Evolutionary conservation across 768 basidiomycete species (phyloP).

Genomic region (Amylocystis lapponica): DNA sequence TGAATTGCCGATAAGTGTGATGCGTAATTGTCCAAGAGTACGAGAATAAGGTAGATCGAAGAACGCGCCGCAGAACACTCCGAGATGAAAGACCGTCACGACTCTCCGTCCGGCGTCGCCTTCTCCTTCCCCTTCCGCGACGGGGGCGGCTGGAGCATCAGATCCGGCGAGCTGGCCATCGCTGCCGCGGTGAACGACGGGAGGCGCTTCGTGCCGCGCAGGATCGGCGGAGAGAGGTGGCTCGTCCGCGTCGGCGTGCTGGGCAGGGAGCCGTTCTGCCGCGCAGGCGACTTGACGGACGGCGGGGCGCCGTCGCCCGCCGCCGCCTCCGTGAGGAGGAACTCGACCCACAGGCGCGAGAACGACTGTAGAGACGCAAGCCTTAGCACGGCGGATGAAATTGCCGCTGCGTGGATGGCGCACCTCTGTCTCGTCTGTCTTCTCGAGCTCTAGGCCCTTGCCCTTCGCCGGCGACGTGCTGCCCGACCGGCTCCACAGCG

Average conservation of each 20-base stretch:
- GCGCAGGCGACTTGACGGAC: constrained; percentile 21
- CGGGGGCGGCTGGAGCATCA: constrained; percentile 31
- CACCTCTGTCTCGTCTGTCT: constrained; percentile 83
- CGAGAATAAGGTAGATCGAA: too few species aligned
- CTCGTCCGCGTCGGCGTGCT: constrained; percentile 9
- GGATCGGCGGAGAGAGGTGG: constrained; percentile 22
- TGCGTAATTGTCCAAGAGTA: too few species aligned
- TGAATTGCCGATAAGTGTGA: too few species aligned
- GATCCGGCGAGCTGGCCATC: constrained; percentile 36
- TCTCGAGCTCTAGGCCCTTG: constrained; percentile 56
- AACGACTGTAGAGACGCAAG: constrained; percentile 71
- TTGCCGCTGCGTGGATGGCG: too few species aligned
- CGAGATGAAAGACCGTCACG: too few species aligned
- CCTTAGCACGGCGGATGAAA: too few species aligned
- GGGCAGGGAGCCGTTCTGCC: constrained; percentile 34
- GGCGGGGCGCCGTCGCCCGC: constrained; percentile 31
- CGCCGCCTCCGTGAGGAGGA: constrained; percentile 87
- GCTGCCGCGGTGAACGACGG: constrained; percentile 33
- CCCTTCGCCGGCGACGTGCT: constrained; percentile 27
- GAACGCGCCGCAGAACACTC: too few species aligned
- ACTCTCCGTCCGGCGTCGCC: too few species aligned
- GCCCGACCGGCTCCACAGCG: constrained; percentile 15
- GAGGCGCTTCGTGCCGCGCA: constrained; percentile 30
- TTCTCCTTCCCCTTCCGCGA: constrained; percentile 44
- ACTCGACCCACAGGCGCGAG: constrained; percentile 97